Base-by-base conservation (phyloP, 2,329 filamentous ascomycete species). In the Eurotiales sp. region DNA sequence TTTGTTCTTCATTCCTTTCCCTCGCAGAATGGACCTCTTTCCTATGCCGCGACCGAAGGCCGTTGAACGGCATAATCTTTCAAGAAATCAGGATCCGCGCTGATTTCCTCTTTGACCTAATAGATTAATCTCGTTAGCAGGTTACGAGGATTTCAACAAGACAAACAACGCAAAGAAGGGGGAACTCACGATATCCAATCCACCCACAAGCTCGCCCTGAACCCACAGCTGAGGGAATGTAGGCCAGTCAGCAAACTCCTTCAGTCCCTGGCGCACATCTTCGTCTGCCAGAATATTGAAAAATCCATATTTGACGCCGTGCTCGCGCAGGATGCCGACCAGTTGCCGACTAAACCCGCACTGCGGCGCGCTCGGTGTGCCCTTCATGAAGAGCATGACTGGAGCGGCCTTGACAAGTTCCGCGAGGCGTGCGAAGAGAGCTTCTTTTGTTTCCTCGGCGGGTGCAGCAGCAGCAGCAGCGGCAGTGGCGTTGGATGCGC, bases 361-460 rank as follows among this genome's bases (percentile, higher is more conserved):
- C 71, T 95, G 88, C 1, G 90, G 90, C 27, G 83, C 81, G 58
- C 85, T 88, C 0, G 90, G 90, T 2, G 89, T 95, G n/a, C 90
- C 91, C 76, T 96, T 96, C 90, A 96, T 96, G 72, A 99, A 99
- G 23, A 99, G 78, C 93, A 99, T 99, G 27, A 99, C 91, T 0
- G 91, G 90, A 27, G 93, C 92, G 4, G 93, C 93, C 75, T 92
- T 95, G 59, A 97, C 92, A 30, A 99, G 79, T 60, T 95, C 88
- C 17, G 74, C 80, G 32, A 99, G 77, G 27, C 92, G 81, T 69
- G 87, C 85, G 70, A 90, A 85, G 49, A 99, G 75, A 58, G 95
- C 90, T 68, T 96, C 89, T 73, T 92, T 92, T 45, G 80, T 79
- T 69, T 84, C 79, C 51, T 74, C 78, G 21, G 62, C 56, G 21